Evolutionary conservation across 202 grass and related monocot species (phyloP).

Genomic region (Saccharum hybrid): DNA sequence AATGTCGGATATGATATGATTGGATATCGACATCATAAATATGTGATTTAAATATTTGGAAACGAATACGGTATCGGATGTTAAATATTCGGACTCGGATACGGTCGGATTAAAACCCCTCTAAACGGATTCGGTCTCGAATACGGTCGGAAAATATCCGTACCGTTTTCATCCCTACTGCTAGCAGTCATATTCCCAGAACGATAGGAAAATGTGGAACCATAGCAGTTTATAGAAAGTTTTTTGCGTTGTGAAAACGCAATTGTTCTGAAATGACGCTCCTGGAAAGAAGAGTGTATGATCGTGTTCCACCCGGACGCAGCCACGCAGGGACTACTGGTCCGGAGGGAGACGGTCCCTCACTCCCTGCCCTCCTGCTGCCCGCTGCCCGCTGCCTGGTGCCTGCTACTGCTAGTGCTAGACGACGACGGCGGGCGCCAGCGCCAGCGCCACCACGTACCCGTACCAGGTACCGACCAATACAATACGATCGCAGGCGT

Average conservation of each 20-base stretch:
- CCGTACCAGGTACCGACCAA: neutral
- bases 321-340: neutral
- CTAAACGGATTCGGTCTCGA: too few species aligned
- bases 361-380: neutral
- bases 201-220: neutral
- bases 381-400: neutral
- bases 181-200: neutral
- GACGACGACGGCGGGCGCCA: neutral
- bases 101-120: too few species aligned
- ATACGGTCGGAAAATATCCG: too few species aligned
- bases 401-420: neutral
- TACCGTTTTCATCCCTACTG: too few species aligned
- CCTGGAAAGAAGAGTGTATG: neutral
- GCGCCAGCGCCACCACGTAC: neutral
- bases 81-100: too few species aligned
- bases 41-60: too few species aligned
- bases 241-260: neutral
- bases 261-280: neutral
- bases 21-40: too few species aligned
- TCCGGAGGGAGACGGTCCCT: neutral
- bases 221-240: neutral
- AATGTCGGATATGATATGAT: too few species aligned
- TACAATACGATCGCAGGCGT: conserved; percentile 6
- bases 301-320: neutral
- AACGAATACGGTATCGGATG: too few species aligned